Percentiles rank a stretch among this genome's conserved stretches.
Conservation (phyloP, 306 rosid genomes). For the Psophocarpus tetragonolobus region DNA sequence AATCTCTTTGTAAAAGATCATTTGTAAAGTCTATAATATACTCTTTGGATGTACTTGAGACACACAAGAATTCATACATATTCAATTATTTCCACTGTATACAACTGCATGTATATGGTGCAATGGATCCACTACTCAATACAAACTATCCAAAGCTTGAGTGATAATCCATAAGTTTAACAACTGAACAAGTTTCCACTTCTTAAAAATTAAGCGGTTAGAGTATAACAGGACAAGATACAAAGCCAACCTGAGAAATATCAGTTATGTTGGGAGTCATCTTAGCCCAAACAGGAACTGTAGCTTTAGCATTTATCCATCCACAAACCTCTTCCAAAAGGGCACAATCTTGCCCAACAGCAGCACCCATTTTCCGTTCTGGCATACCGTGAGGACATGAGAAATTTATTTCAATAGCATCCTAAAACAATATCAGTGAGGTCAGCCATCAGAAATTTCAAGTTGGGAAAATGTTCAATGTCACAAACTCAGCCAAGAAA, state of each 20-base stretch:
- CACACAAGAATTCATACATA: too few species aligned
- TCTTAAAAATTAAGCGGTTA: not conserved
- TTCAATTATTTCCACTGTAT: too few species aligned
- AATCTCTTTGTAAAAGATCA: too few species aligned
- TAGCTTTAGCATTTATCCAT: constrained; percentile 94
- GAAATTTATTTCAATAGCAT: constrained; percentile 89
- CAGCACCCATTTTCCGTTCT: constrained; percentile 96
- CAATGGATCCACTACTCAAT: constrained; percentile 16
- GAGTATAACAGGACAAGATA: constrained; percentile 4
- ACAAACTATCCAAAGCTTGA: not conserved
- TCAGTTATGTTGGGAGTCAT: constrained; percentile 99
- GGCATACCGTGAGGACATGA: constrained; percentile 99
- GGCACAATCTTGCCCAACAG: constrained; percentile 90
- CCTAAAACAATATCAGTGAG: constrained; percentile 44
- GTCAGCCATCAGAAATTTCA: constrained; percentile 27
- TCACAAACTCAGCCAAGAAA: constrained; percentile 9
- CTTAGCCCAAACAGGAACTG: constrained; percentile 98
- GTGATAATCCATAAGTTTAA: not conserved
- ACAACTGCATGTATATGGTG: not conserved
- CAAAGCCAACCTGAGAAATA: constrained; percentile 69
- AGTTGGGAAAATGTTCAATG: not conserved
- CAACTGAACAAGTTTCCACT: not conserved
- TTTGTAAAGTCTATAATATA: too few species aligned
- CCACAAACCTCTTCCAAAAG: constrained; percentile 95
- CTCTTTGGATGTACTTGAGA: too few species aligned